phyloP scores from a whole-genome alignment of 2,329 filamentous ascomycete species.

The Penicillium sp. region DNA sequence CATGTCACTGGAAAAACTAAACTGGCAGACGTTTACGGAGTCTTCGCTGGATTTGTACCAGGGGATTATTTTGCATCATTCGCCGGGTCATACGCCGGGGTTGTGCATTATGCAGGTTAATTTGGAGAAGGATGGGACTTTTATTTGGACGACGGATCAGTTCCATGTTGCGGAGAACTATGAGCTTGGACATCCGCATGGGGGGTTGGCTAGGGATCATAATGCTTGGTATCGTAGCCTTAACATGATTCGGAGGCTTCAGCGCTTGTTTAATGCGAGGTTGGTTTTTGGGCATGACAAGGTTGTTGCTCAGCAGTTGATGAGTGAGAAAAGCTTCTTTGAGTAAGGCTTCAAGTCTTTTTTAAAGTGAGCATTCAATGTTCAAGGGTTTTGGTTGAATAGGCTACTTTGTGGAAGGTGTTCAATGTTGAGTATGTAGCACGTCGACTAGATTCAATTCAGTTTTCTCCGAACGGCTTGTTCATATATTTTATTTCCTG shows the following conservation, averaged over 20 bases:
- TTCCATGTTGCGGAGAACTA: slow-evolving; percentile 44
- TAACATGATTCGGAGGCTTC: slow-evolving; percentile 20
- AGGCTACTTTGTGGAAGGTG: background rate
- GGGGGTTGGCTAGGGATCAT: slow-evolving; percentile 40
- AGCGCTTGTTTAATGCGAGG: slow-evolving; percentile 6
- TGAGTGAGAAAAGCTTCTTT: background rate
- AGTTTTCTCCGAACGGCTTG: background rate
- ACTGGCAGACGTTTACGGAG: slow-evolving; percentile 47
- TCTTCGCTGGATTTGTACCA: slow-evolving; percentile 40
- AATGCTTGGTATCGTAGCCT: slow-evolving; percentile 37
- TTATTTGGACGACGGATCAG: slow-evolving; percentile 44
- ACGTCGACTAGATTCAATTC: background rate
- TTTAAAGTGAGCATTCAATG: too few relatives aligned
- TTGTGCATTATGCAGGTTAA: slow-evolving; percentile 41
- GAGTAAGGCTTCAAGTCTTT: background rate
- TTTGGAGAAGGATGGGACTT: slow-evolving; percentile 36
- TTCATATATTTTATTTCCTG: background rate
- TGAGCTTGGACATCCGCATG: slow-evolving; percentile 35
- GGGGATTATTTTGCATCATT: slow-evolving; percentile 41
- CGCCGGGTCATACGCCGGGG: slow-evolving; percentile 39
- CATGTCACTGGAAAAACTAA: slow-evolving; percentile 36
- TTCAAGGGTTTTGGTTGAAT: background rate
- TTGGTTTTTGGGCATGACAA: slow-evolving; percentile 7
- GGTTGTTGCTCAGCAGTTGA: background rate
- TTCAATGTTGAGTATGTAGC: background rate